These are phyloP conservation scores for Pythium apleroticum DNA, from an alignment of 352 stramenopile species.

Conservation along the genomic window DNA sequence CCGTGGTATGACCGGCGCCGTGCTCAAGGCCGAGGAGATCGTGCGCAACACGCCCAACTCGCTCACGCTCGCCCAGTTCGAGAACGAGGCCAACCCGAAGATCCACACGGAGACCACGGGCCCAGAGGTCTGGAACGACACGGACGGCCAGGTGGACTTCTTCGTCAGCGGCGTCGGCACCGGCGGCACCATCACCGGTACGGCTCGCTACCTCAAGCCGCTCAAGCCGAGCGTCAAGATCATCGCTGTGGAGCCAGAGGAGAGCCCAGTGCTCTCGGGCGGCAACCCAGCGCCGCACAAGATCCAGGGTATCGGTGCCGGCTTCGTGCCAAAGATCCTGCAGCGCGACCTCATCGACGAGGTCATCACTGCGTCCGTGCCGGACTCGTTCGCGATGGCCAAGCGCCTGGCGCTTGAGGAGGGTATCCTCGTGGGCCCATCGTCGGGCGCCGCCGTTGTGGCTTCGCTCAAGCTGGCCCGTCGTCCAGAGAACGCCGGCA, in stretches of 20 bases:
- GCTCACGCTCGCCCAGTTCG: conserved; percentile 93
- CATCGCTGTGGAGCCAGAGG: conserved; percentile 81
- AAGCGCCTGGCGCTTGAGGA: conserved; percentile 85
- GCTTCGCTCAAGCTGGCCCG: conserved; percentile 81
- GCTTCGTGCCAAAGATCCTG: conserved; percentile 83
- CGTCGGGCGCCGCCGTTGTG: conserved; percentile 82
- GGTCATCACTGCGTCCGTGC: conserved; percentile 79
- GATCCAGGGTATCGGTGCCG: conserved; percentile 86
- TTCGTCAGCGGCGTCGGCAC: conserved; percentile 90
- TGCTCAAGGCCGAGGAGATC: conserved; percentile 80
- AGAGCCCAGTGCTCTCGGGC: conserved; percentile 82
- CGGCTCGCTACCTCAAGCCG: conserved; percentile 84
- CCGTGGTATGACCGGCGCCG: conserved; percentile 75
- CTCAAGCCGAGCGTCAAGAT: conserved; percentile 84
- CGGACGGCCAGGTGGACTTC: conserved; percentile 83
- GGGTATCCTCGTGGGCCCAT: conserved; percentile 86
- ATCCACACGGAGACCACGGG: conserved; percentile 90
- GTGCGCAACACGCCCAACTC: conserved; percentile 74
- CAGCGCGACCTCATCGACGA: conserved; percentile 86
- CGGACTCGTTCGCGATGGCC: conserved; percentile 84
- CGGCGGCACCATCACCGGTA: conserved; percentile 86
- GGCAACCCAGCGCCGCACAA: conserved; percentile 81
- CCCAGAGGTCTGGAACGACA: conserved; percentile 88
- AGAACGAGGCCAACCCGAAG: conserved; percentile 95
- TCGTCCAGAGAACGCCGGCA: conserved; percentile 80